Base-by-base conservation (phyloP, 352 stramenopile genomes). In the Elongisporangium senticosum region DNA sequence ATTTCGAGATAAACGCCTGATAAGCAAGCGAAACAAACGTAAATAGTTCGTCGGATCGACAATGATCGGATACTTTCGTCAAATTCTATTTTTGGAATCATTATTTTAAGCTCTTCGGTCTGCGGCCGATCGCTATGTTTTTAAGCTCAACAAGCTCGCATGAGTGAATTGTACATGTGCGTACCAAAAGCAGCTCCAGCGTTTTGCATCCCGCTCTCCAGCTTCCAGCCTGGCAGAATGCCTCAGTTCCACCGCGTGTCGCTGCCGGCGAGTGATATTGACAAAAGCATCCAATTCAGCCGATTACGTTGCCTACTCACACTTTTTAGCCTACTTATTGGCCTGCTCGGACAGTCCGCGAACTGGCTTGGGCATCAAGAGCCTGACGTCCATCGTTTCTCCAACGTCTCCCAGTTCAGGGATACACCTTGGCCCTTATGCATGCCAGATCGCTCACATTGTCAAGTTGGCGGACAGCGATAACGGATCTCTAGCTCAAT, bases 311-410 rank as follows among this genome's bases (percentile, higher is more conserved):
- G 57, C 15, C 1, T 85, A 3, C 37, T 86, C 40, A 75, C 74
- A 1, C 14, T 79, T 0, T 23, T 86, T 5, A 67, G 62, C 13
- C 23, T 87, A 19, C n/a, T 20, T 65, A 8, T 63, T 87, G 14
- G 56, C 79, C 1, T n/a, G 70, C 33, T 78, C 74, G 0, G 78
- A 88, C 21, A 83, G 86, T 23, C 75, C 74, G 5, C 74, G 78
- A 7, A 76, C 75, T 0, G 75, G 78, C 0, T 55, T 86, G 14
- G 71, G 71, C 0, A 59, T 81, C 5, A 37, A 49, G 20, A 62
- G 55, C 21, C 24, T 76, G 8, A 51, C 55, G 1, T 72, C 65
- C 19, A 79, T 74, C 47, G 37, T 58, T 1, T 17, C 33, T 43
- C 33, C 33, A 17, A 59, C 65, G 4, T 67, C 69, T 21, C 75